phyloP scores from a whole-genome alignment of 768 basidiomycete genomes.

The Lanmaoa rubissima region DNA sequence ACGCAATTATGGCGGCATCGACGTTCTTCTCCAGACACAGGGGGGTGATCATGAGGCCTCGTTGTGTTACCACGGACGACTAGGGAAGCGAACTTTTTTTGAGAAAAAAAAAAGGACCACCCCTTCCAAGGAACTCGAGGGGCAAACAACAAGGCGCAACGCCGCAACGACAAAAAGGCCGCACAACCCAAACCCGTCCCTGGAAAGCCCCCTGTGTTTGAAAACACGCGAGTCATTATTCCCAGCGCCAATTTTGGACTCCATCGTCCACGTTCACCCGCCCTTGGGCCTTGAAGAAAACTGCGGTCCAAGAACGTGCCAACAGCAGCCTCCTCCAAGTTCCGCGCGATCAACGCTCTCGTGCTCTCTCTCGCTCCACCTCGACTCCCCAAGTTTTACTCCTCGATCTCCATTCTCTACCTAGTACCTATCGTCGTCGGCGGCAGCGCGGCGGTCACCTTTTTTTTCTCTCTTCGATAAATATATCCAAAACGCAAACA shows the following conservation, averaged over 20 bases:
- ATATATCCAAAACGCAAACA: neutral
- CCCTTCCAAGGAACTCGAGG: no score
- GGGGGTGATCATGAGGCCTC: neutral
- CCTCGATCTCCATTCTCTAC: neutral
- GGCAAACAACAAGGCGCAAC: neutral
- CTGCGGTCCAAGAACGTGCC: no score
- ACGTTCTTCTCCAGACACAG: neutral
- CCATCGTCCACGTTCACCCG: no score
- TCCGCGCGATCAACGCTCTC: neutral
- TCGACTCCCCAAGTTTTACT: no score
- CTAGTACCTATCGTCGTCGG: neutral
- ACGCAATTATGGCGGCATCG: constrained; percentile 27
- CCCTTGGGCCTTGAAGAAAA: no score
- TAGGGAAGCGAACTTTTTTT: neutral
- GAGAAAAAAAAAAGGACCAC: no score
- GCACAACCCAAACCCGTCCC: neutral
- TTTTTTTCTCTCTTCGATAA: neutral
- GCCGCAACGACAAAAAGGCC: neutral
- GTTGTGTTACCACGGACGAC: constrained; percentile 18
- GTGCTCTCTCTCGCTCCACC: neutral
- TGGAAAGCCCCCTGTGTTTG: neutral
- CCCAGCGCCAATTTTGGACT: no score
- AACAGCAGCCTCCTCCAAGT: no score
- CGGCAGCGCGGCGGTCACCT: constrained; percentile 6
- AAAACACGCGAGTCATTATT: no score